These are phyloP conservation scores for Helicocarpus griseus DNA, from an alignment of 2,329 filamentous ascomycete species.

Conservation along the genomic window DNA sequence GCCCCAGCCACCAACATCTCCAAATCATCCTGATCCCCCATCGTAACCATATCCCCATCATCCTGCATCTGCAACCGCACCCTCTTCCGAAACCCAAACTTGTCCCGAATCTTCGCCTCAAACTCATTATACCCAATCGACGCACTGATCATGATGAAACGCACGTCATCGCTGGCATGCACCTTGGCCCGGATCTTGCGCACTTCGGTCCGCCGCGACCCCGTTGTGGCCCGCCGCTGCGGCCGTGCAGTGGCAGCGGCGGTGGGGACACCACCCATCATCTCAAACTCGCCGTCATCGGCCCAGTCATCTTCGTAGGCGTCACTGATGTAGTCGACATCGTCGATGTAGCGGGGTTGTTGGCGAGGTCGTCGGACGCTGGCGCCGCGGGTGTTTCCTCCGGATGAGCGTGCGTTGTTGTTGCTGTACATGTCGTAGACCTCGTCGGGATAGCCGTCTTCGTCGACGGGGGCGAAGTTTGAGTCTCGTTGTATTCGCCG, in stretches of 20 bases:
- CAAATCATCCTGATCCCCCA: conserved; percentile 92
- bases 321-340: conserved; percentile 63
- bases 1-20: conserved; percentile 72
- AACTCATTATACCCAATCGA: conserved; percentile 68
- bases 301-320: conserved; percentile 61
- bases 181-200: conserved; percentile 84
- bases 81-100: conserved; percentile 60
- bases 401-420: conserved; percentile 20
- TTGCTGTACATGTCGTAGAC: conserved; percentile 59
- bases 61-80: conserved; percentile 86
- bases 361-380: conserved; percentile 34
- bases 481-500: conserved; percentile 25
- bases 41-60: conserved; percentile 85
- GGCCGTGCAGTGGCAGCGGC: conserved; percentile 32
- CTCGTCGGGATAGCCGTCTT: conserved; percentile 33
- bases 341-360: conserved; percentile 61
- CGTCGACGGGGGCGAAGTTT: conserved; percentile 17
- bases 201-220: conserved; percentile 49
- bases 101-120: conserved; percentile 68
- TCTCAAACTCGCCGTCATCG: conserved; percentile 72
- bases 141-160: conserved; percentile 78
- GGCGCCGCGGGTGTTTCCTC: conserved; percentile 30
- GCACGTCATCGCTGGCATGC: conserved; percentile 72
- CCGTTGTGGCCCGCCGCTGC: conserved; percentile 21
- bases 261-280: no score